A percentile compares a stretch with the other conserved stretches of the same genome.
These are phyloP conservation scores for Puccinia polysora DNA, from an alignment of 1,284 basidiomycete genomes.

Conservation along the genomic window DNA sequence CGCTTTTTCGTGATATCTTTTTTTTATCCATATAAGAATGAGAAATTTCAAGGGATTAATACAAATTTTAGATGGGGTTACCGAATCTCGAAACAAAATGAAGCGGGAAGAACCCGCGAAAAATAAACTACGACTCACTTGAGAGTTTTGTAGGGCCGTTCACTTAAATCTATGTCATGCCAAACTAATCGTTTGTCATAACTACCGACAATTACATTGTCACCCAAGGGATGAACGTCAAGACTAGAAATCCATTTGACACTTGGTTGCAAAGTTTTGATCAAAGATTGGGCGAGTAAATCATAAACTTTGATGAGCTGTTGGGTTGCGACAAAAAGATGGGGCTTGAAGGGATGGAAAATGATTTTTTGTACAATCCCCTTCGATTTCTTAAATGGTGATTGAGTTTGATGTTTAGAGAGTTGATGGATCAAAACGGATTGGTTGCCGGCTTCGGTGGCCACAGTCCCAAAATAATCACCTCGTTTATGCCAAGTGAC, in stretches of 20 bases:
- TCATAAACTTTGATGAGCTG: conserved; percentile 95
- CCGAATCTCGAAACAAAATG: conserved; percentile 43
- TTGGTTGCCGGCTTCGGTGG: conserved; percentile 60
- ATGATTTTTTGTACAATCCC: conserved; percentile 82
- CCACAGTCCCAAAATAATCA: conserved; percentile 89
- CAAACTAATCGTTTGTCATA: conserved; percentile 97
- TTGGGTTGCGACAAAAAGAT: conserved; percentile 98
- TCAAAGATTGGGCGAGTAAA: conserved; percentile 81
- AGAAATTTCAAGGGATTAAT: not conserved
- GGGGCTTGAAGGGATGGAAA: conserved; percentile 90
- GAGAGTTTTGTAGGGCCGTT: conserved; percentile 92
- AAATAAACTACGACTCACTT: conserved; percentile 58
- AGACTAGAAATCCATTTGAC: conserved; percentile 95
- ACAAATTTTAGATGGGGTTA: not conserved
- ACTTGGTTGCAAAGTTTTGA: conserved; percentile 87
- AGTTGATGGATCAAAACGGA: conserved; percentile 92
- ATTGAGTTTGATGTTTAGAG: conserved; percentile 86
- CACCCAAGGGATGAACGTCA: conserved; percentile 90
- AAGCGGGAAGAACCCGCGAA: too few species aligned
- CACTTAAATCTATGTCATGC: conserved; percentile 95
- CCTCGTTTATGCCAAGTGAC: conserved; percentile 89
- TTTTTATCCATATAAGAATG: not conserved
- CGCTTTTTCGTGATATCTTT: conserved; percentile 84
- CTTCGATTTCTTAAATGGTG: conserved; percentile 90
- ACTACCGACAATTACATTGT: conserved; percentile 92